A percentile compares a stretch with the other conserved stretches of the same genome.
Evolutionary conservation across 202 grass and related monocot genomes (phyloP).

Genomic region (Saccharum hybrid): DNA sequence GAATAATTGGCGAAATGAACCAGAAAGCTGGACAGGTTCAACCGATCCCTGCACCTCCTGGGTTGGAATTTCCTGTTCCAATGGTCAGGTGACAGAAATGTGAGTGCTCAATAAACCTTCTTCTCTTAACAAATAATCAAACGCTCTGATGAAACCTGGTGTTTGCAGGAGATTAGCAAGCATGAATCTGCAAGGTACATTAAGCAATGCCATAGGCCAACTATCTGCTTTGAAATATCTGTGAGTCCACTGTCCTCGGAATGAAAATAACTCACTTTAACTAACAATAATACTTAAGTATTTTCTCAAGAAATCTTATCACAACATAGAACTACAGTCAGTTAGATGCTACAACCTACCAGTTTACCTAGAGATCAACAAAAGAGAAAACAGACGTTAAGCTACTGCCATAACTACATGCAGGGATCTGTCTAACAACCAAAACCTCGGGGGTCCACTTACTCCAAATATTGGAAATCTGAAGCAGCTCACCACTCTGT

Average conservation of each 20-base stretch:
- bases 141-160: constrained; percentile 30
- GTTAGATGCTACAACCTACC: not conserved
- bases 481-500: constrained; percentile 75
- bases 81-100: constrained; percentile 70
- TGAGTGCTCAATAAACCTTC: constrained; percentile 44
- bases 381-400: constrained; percentile 25
- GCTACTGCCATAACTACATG: constrained; percentile 40
- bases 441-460: constrained; percentile 58
- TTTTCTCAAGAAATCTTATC: constrained; percentile 28
- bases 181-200: constrained; percentile 63
- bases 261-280: constrained; percentile 6
- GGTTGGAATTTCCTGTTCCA: constrained; percentile 80
- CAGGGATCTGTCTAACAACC: constrained; percentile 90
- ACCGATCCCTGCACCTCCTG: constrained; percentile 74
- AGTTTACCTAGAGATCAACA: constrained; percentile 20
- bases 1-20: constrained; percentile 67
- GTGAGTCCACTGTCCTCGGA: constrained; percentile 58
- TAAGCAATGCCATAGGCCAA: constrained; percentile 60
- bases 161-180: constrained; percentile 68
- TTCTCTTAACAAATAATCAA: constrained; percentile 19
- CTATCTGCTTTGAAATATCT: constrained; percentile 68
- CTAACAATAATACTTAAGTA: constrained; percentile 13
- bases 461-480: constrained; percentile 77
- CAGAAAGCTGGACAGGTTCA: constrained; percentile 70
- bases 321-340: not conserved